Evolutionary conservation across 441 rosid species (phyloP).

Genomic region (Mallotus repandus): DNA sequence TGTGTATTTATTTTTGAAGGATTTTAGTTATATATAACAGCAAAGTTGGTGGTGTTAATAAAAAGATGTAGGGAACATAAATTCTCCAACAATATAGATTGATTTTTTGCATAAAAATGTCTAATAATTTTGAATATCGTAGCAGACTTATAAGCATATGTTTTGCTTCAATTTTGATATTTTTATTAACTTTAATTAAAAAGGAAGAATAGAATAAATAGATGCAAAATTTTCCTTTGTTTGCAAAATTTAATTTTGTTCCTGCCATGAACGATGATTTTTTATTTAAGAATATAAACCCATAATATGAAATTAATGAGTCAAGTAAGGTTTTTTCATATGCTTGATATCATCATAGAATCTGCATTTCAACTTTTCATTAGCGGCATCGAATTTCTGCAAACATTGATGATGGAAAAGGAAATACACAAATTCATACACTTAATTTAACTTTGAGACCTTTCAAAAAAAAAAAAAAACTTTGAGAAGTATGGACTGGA

Average conservation of each 20-base stretch:
- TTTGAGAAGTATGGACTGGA: background rate
- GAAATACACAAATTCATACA: too few relatives aligned
- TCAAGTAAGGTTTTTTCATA: background rate
- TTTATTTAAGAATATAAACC: background rate
- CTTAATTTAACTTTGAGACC: too few relatives aligned
- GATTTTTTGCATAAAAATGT: too few relatives aligned
- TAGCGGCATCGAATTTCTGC: conserved; percentile 7
- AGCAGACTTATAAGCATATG: too few relatives aligned
- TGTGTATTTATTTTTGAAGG: too few relatives aligned
- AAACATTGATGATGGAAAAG: background rate
- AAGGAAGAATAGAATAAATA: background rate
- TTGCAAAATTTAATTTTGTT: background rate
- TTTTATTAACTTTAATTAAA: too few relatives aligned
- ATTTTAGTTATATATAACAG: background rate
- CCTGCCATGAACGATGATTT: background rate
- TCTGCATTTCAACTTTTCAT: background rate
- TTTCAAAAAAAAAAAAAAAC: background rate
- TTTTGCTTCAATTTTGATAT: too few relatives aligned
- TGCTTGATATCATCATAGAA: conserved; percentile 4
- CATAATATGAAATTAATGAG: background rate
- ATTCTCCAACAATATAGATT: too few relatives aligned
- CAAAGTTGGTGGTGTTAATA: background rate
- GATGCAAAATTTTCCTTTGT: background rate
- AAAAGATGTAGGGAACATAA: background rate
- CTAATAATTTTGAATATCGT: too few relatives aligned